Conservation (phyloP, 2,329 filamentous ascomycete species). For the Cladosporium sp. region DNA sequence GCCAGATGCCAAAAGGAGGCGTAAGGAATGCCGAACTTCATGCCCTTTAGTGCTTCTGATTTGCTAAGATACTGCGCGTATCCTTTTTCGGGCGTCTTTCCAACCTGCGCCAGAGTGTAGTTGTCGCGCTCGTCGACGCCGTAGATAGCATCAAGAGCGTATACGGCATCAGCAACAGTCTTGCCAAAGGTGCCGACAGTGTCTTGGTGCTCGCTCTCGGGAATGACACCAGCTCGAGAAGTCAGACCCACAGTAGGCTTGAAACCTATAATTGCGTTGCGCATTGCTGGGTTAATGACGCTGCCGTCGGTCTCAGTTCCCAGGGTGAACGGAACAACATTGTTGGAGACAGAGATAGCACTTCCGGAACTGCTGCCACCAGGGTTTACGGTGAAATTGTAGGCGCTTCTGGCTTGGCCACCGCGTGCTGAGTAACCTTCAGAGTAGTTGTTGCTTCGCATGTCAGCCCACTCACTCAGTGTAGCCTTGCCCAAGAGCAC, state of each 20-base stretch:
- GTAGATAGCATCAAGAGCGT: slow-evolving; percentile 68
- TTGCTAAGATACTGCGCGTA: slow-evolving; percentile 61
- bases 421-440: slow-evolving; percentile 68
- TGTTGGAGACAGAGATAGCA: slow-evolving; percentile 65
- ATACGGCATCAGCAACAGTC: slow-evolving; percentile 68
- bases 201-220: slow-evolving; percentile 68
- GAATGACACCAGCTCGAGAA: slow-evolving; percentile 60
- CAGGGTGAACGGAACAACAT: slow-evolving; percentile 64
- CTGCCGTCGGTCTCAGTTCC: slow-evolving; percentile 73
- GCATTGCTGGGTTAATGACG: slow-evolving; percentile 70
- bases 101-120: slow-evolving; percentile 62
- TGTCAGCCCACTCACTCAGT: slow-evolving; percentile 73
- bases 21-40: slow-evolving; percentile 72
- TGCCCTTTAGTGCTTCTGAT: slow-evolving; percentile 58
- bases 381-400: slow-evolving; percentile 69
- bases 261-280: slow-evolving; percentile 70
- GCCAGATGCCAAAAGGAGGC: slow-evolving; percentile 68
- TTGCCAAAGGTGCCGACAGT: slow-evolving; percentile 68
- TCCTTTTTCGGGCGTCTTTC: slow-evolving; percentile 56
- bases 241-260: slow-evolving; percentile 76
- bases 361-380: slow-evolving; percentile 70
- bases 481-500: slow-evolving; percentile 71
- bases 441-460: slow-evolving; percentile 67
- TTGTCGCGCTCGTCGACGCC: slow-evolving; percentile 66
- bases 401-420: slow-evolving; percentile 65